A percentile compares a stretch with the other conserved stretches of the same genome.
Evolutionary conservation across 305 asterid genomes (phyloP).

Genomic region (Ajuga reptans): DNA sequence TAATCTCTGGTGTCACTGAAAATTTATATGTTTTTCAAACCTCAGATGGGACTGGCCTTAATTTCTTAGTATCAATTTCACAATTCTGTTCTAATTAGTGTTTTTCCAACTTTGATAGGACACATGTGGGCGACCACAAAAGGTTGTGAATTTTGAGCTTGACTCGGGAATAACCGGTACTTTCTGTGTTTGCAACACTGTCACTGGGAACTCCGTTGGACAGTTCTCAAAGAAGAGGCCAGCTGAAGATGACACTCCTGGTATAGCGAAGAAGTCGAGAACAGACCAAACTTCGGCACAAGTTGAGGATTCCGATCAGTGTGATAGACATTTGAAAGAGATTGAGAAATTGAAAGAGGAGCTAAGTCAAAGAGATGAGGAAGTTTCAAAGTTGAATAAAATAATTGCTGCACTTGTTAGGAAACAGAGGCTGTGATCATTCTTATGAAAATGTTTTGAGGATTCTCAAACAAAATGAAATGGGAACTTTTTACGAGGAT

Average conservation of each 20-base stretch:
- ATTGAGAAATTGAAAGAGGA: constrained; percentile 54
- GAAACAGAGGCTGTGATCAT: constrained; percentile 63
- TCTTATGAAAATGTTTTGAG: neutral
- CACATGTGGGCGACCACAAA: constrained; percentile 57
- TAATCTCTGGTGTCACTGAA: too few species aligned
- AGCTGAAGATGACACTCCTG: constrained; percentile 30
- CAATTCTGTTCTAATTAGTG: neutral
- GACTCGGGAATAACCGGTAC: constrained; percentile 42
- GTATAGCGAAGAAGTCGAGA: constrained; percentile 39
- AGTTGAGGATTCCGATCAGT: constrained; percentile 25
- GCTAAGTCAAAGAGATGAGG: constrained; percentile 49
- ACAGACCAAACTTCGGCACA: constrained; percentile 28
- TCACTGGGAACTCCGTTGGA: constrained; percentile 16
- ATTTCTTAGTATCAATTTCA: neutral
- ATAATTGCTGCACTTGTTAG: constrained; percentile 63
- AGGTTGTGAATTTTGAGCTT: constrained; percentile 44
- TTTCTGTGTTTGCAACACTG: constrained; percentile 48
- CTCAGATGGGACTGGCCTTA: neutral
- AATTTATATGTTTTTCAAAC: too few species aligned
- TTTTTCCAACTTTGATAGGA: constrained; percentile 41
- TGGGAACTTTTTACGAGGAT: neutral
- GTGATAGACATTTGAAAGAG: constrained; percentile 43
- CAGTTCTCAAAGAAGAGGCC: constrained; percentile 42
- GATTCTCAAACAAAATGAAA: neutral
- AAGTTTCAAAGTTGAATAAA: constrained; percentile 53